Conservation (phyloP, 352 stramenopile species). For the Globisporangium cystogenes region DNA sequence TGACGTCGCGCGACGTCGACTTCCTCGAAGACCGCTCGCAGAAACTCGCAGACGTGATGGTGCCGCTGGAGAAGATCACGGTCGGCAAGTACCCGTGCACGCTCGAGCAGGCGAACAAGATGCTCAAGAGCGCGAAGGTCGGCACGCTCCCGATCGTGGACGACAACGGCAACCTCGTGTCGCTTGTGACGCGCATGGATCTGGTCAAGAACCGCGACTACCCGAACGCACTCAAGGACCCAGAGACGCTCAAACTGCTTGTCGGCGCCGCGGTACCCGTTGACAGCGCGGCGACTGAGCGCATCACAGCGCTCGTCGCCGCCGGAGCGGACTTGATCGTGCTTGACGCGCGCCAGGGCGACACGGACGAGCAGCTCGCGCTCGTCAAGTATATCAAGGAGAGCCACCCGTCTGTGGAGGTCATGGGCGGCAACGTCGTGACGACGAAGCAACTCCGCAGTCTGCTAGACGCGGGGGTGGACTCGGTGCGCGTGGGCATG, state of each 20-base stretch:
- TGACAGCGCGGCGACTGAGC: conserved; percentile 88
- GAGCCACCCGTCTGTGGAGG: conserved; percentile 86
- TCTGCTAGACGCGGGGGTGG: conserved; percentile 96
- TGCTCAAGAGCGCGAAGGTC: conserved; percentile 96
- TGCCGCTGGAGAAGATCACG: conserved; percentile 72
- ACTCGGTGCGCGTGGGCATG: conserved; percentile 98
- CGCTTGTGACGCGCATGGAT: conserved; percentile 96
- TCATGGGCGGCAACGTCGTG: conserved; percentile 99
- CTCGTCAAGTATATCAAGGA: conserved; percentile 91
- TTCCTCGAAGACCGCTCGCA: conserved; percentile 92
- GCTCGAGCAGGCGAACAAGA: conserved; percentile 94
- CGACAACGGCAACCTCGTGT: conserved; percentile 92
- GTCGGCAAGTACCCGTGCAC: conserved; percentile 91
- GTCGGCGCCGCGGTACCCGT: conserved; percentile 96
- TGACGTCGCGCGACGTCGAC: conserved; percentile 97
- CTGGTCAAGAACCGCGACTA: conserved; percentile 96
- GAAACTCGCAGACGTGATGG: conserved; percentile 68
- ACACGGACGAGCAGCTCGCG: conserved; percentile 86
- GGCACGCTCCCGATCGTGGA: conserved; percentile 99
- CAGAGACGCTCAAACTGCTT: conserved; percentile 92
- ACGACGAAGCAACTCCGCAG: conserved; percentile 94
- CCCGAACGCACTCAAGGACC: conserved; percentile 90
- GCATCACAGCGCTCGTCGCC: conserved; percentile 80
- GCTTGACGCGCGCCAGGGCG: conserved; percentile 97
- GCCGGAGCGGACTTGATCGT: conserved; percentile 97